These are phyloP conservation scores for Colletotrichum cuscutae DNA, from an alignment of 2,329 filamentous ascomycete species.

Conservation along the genomic window DNA sequence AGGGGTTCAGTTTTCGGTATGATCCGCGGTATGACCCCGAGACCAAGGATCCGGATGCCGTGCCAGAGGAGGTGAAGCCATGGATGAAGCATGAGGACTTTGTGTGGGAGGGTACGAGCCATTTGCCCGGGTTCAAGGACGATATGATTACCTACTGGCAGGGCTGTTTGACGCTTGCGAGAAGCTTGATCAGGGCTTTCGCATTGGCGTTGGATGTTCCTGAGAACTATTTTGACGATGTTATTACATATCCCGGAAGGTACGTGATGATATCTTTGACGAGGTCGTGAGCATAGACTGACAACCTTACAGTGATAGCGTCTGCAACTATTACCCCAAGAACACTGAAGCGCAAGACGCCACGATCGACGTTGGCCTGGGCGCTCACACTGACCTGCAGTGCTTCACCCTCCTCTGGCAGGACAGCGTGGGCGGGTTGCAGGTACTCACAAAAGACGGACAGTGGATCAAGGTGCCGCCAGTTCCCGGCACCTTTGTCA, in stretches of 20 bases:
- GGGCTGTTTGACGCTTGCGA: conserved; percentile 38
- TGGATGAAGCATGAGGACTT: conserved; percentile 37
- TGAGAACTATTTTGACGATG: conserved; percentile 36
- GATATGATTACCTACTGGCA: conserved; percentile 35
- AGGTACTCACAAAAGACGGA: conserved; percentile 53
- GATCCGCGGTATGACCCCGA: conserved; percentile 53
- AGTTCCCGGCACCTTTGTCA: conserved; percentile 38
- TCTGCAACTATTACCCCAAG: conserved; percentile 57
- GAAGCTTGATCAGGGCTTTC: conserved; percentile 38
- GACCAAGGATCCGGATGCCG: conserved; percentile 41
- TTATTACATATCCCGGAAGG: conserved; percentile 36
- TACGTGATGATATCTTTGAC: not conserved
- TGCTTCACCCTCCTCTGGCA: conserved; percentile 61
- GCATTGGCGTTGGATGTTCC: conserved; percentile 38
- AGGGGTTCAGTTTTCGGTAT: conserved; percentile 48
- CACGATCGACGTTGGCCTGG: conserved; percentile 51
- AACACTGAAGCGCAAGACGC: conserved; percentile 44
- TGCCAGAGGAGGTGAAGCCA: conserved; percentile 31
- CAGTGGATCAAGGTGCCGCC: conserved; percentile 46
- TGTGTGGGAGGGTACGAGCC: conserved; percentile 36
- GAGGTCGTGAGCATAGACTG: not conserved
- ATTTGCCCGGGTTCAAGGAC: conserved; percentile 33
- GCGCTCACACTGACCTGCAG: conserved; percentile 59
- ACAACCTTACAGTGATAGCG: conserved; percentile 35
- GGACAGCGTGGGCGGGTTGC: conserved; percentile 53